phyloP scores from a whole-genome alignment of 2,329 filamentous ascomycete species.

The Fusarium cyanostomum region DNA sequence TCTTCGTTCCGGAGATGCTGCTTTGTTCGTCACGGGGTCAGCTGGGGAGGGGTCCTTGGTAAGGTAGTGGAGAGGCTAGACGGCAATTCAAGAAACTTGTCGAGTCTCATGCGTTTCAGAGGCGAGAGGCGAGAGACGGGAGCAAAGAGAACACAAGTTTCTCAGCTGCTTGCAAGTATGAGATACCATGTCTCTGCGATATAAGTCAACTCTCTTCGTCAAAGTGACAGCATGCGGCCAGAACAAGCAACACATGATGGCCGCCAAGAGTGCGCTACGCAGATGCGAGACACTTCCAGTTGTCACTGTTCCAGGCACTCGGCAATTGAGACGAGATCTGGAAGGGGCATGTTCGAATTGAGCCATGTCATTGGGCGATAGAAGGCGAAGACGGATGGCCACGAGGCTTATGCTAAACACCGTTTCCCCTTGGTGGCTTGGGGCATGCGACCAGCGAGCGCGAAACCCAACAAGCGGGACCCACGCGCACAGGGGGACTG shows the following conservation, averaged over 20 bases:
- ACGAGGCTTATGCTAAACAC: slow-evolving; percentile 18
- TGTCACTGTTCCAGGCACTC: slow-evolving; percentile 14
- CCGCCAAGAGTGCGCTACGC: slow-evolving; percentile 8
- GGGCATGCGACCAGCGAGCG: slow-evolving; percentile 9
- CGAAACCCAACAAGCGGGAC: slow-evolving; percentile 5
- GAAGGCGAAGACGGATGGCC: slow-evolving; percentile 11
- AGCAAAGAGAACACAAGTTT: background rate
- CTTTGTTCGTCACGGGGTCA: slow-evolving; percentile 9
- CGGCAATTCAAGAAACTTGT: background rate
- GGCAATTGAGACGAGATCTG: slow-evolving; percentile 21
- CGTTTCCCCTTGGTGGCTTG: slow-evolving; percentile 12
- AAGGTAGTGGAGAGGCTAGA: slow-evolving; percentile 14
- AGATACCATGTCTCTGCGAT: background rate
- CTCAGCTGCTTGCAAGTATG: background rate
- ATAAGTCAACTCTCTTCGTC: background rate
- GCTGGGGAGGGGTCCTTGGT: slow-evolving; percentile 5
- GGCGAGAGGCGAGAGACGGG: background rate
- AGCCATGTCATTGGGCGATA: slow-evolving; percentile 19
- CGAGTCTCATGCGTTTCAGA: background rate
- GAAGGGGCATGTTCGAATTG: slow-evolving; percentile 32
- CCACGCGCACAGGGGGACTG: background rate
- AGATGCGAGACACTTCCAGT: slow-evolving; percentile 16
- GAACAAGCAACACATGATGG: slow-evolving; percentile 24
- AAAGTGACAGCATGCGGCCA: slow-evolving; percentile 2
- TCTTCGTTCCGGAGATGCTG: background rate